Base-by-base conservation (phyloP, 169 alveolate species). In the Babesia gibsoni region DNA sequence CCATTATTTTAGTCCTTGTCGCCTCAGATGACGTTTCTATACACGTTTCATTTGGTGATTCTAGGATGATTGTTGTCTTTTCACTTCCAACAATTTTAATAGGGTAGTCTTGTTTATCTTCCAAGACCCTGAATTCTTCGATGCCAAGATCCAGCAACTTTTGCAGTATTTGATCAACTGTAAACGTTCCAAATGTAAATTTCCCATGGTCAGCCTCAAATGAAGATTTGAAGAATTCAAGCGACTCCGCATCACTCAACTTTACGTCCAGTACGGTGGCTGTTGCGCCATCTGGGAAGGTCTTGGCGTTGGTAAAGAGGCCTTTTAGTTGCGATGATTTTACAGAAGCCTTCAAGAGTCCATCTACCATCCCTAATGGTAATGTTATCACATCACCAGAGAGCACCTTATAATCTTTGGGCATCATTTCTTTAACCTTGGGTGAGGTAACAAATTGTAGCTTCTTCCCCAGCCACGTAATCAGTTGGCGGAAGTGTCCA, bases 131-230 rank as follows among this genome's bases (percentile, higher is more conserved):
- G 53, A 39, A 49, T 0, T 29, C 42, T 7, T 37, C 18, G 8
- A 53, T 33, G 14, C 72, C 72, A 4, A 8, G 14, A 10, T 4
- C 8, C 20, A 20, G 20, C 7, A 66, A 66, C 39, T 37, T 14
- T 14, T 50, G 46, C 45, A 53, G 30, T 32, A 66, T 36, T 16
- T 66, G 67, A 16, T 29, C 32, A 12, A 46, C 37, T 0, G 54
- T 66, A 43, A 66, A 66, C 23, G 77, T 66, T n/a, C 81, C 81
- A 33, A 69, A 54, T 2, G 70, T 56, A 59, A 69, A 56, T 22
- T 39, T 53, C 45, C 48, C 29, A 10, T 69, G 64, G 33, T 67
- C 68, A 8, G n/a, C 67, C 8, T 5, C 43, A 9, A 50, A 6
- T 39, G 14, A 32, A 0, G 33, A 18, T 33, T 39, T 33, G 8